A percentile compares a stretch with the other conserved stretches of the same genome.
phyloP scores from a whole-genome alignment of 75 land plant genomes.

The Larix kaempferi region DNA sequence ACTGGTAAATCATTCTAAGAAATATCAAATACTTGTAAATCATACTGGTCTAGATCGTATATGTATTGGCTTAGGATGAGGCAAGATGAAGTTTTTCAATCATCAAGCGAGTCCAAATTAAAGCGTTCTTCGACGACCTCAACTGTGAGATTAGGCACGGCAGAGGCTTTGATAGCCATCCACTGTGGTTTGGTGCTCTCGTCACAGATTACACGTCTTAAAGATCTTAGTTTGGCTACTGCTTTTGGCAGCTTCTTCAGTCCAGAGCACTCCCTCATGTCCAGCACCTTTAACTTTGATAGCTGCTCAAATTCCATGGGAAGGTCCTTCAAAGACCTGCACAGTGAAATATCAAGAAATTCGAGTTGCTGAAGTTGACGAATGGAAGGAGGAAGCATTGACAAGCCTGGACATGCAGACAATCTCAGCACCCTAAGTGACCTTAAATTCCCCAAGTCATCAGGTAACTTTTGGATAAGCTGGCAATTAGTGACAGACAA shows the following conservation, averaged over 20 bases:
- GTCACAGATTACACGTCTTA: slow-evolving; percentile 48
- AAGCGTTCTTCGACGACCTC: neutral
- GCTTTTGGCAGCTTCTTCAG: slow-evolving; percentile 34
- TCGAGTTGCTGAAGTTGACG: slow-evolving; percentile 24
- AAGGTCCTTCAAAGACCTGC: slow-evolving; percentile 30
- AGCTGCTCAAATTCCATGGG: slow-evolving; percentile 36
- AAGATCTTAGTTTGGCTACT: slow-evolving; percentile 10
- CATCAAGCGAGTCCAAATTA: slow-evolving; percentile 8
- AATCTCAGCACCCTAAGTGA: slow-evolving; percentile 36
- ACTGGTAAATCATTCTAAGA: too few relatives aligned
- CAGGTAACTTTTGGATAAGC: slow-evolving; percentile 32
- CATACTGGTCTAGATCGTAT: too few relatives aligned
- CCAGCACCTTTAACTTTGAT: slow-evolving; percentile 44
- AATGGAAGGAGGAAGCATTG: slow-evolving; percentile 37
- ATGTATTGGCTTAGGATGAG: too few relatives aligned
- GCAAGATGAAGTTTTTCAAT: neutral
- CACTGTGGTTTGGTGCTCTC: slow-evolving; percentile 40
- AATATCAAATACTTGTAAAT: too few relatives aligned
- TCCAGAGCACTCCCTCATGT: slow-evolving; percentile 55
- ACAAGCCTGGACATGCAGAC: slow-evolving; percentile 40
- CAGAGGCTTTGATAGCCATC: slow-evolving; percentile 7
- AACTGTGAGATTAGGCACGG: neutral
- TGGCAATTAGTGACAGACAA: slow-evolving; percentile 51
- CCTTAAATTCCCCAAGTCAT: slow-evolving; percentile 28
- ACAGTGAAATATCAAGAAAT: slow-evolving; percentile 52